phyloP scores from a whole-genome alignment of 768 basidiomycete species.

The Mycena capillaripes region DNA sequence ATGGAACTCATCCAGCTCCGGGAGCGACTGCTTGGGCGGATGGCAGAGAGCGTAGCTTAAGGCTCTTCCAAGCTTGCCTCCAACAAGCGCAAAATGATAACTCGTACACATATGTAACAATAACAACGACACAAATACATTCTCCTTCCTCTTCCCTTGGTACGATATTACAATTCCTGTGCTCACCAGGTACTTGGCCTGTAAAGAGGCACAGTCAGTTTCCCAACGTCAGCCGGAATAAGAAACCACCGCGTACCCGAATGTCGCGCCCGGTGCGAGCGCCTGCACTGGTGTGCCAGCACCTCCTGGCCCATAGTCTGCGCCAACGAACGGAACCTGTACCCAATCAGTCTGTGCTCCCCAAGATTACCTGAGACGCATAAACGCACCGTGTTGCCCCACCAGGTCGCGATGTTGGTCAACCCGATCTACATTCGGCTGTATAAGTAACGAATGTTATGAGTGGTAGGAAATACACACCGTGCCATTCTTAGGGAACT shows the following conservation, averaged over 20 bases:
- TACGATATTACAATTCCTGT: neutral
- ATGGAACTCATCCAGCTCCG: constrained; percentile 61
- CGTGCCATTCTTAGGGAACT: constrained; percentile 55
- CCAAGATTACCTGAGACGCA: neutral
- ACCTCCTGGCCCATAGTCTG: constrained; percentile 36
- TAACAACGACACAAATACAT: neutral
- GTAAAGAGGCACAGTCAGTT: neutral
- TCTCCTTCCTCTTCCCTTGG: neutral
- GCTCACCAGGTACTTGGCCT: constrained; percentile 22
- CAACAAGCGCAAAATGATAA: too few relatives aligned
- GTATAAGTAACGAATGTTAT: neutral
- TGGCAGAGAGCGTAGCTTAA: constrained; percentile 59
- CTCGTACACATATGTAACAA: too few relatives aligned
- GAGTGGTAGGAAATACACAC: constrained; percentile 36
- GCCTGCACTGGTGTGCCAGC: constrained; percentile 44
- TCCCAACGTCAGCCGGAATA: neutral
- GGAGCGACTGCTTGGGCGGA: constrained; percentile 60
- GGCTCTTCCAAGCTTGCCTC: too few relatives aligned
- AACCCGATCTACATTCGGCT: constrained; percentile 44
- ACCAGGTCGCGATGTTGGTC: constrained; percentile 49
- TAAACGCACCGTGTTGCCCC: constrained; percentile 50
- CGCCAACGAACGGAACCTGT: constrained; percentile 43
- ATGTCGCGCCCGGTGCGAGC: constrained; percentile 47
- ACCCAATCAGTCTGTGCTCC: neutral
- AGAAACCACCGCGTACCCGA: constrained; percentile 48